These are phyloP conservation scores for Zygoascus ofunaensis DNA, from an alignment of 805 yeast genomes.

Conservation along the genomic window DNA sequence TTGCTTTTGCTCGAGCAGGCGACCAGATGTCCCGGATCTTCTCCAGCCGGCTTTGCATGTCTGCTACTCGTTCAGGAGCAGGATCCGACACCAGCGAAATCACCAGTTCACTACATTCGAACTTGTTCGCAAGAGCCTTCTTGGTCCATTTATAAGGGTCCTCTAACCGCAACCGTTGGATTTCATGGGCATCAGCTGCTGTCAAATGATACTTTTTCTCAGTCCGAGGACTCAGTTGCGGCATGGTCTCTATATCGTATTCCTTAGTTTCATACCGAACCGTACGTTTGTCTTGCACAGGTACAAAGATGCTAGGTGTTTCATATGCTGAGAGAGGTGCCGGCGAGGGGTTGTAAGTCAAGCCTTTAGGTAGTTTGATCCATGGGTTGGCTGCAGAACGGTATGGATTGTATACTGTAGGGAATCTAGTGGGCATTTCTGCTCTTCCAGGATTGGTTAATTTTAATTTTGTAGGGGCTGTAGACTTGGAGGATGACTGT, in stretches of 20 bases:
- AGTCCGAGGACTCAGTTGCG: constrained; percentile 32
- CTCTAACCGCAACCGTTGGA: constrained; percentile 42
- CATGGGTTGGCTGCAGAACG: constrained; percentile 61
- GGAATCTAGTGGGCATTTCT: constrained; percentile 28
- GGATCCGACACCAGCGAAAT: constrained; percentile 45
- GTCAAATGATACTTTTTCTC: constrained; percentile 45
- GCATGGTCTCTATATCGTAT: constrained; percentile 19
- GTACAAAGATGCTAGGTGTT: constrained; percentile 66
- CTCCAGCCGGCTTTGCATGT: constrained; percentile 40
- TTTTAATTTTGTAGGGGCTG: background rate
- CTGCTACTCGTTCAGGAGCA: constrained; percentile 30
- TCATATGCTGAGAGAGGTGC: constrained; percentile 46
- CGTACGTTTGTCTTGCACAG: constrained; percentile 50
- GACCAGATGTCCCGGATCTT: constrained; percentile 43
- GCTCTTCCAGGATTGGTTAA: constrained; percentile 7
- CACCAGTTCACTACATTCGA: constrained; percentile 41
- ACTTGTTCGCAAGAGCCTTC: constrained; percentile 51
- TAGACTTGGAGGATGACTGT: background rate
- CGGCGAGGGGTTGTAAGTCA: constrained; percentile 55
- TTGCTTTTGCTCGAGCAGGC: constrained; percentile 38
- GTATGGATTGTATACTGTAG: constrained; percentile 50
- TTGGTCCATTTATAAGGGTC: constrained; percentile 61
- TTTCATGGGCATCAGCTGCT: constrained; percentile 49
- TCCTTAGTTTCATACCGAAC: constrained; percentile 23
- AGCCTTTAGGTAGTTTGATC: constrained; percentile 47